phyloP scores from a whole-genome alignment of 176 grass and related monocot genomes.

The Phragmites australis region DNA sequence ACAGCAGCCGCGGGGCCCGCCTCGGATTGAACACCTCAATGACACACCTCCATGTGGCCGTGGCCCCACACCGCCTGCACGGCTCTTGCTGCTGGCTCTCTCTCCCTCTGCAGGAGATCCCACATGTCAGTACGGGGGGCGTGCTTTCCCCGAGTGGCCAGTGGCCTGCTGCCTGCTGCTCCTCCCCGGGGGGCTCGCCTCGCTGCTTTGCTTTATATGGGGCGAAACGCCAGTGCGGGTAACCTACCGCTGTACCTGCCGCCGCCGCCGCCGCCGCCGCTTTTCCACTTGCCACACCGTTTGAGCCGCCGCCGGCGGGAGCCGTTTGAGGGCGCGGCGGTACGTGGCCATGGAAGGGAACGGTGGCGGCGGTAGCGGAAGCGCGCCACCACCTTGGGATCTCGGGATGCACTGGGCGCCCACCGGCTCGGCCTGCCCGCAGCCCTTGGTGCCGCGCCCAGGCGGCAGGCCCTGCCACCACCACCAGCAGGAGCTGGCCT shows the following conservation, averaged over 20 bases:
- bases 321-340: not conserved
- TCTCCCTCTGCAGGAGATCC: conserved; percentile 26
- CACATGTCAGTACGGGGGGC: conserved; percentile 42
- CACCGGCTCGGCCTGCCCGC: not conserved
- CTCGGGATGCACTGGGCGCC: conserved; percentile 48
- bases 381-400: conserved; percentile 3
- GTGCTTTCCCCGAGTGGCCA: conserved; percentile 18
- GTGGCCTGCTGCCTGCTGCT: conserved; percentile 45
- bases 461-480: not conserved
- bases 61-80: conserved; percentile 15
- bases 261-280: not conserved
- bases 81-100: not conserved
- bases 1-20: conserved; percentile 19
- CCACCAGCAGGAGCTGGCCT: conserved; percentile 41
- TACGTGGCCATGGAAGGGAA: conserved; percentile 49
- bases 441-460: conserved; percentile 12
- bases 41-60: conserved; percentile 48
- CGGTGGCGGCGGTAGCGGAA: conserved; percentile 1
- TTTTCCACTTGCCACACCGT: not conserved
- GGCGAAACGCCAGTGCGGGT: not conserved
- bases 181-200: conserved; percentile 38
- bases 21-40: conserved; percentile 67
- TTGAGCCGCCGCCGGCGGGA: not conserved
- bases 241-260: conserved; percentile 43
- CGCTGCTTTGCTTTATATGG: conserved; percentile 42